Percentiles rank a stretch among this genome's conserved stretches.
Evolutionary conservation across 164 flowering plant species (phyloP).

Genomic region (Magnolia officinalis): DNA sequence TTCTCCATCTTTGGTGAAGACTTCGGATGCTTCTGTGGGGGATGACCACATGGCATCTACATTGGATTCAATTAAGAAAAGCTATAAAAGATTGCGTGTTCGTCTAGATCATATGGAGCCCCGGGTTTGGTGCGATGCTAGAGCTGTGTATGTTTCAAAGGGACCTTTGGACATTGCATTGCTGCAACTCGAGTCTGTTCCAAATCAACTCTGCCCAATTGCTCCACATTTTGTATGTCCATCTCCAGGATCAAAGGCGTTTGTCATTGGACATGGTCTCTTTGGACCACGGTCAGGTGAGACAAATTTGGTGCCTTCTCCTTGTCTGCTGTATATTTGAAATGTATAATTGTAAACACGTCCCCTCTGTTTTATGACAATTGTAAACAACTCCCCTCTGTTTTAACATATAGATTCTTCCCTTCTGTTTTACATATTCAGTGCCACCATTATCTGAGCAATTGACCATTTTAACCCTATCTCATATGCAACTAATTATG

Average conservation of each 20-base stretch:
- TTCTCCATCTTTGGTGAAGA: constrained; percentile 14
- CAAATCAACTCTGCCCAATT: constrained; percentile 60
- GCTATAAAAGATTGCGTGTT: constrained; percentile 49
- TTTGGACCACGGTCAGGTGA: constrained; percentile 94
- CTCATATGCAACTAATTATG: too few relatives aligned
- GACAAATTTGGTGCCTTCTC: neutral
- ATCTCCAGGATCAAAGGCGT: constrained; percentile 62
- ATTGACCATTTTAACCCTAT: too few relatives aligned
- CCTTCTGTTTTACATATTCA: too few relatives aligned
- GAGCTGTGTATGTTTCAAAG: constrained; percentile 59
- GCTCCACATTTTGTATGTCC: constrained; percentile 48
- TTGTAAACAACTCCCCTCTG: too few relatives aligned
- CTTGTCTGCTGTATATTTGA: neutral
- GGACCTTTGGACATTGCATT: constrained; percentile 88
- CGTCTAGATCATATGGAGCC: constrained; percentile 68
- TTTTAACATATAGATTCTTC: neutral
- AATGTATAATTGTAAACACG: too few relatives aligned
- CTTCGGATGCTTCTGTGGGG: constrained; percentile 18
- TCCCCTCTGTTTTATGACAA: too few relatives aligned
- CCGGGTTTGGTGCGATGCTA: constrained; percentile 79
- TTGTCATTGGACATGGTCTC: constrained; percentile 91
- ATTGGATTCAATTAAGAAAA: constrained; percentile 17
- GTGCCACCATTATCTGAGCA: too few relatives aligned
- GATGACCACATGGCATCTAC: constrained; percentile 21
- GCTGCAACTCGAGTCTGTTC: constrained; percentile 65